Base-by-base conservation (phyloP, 106 monocot genomes). In the Acorus calamus region DNA sequence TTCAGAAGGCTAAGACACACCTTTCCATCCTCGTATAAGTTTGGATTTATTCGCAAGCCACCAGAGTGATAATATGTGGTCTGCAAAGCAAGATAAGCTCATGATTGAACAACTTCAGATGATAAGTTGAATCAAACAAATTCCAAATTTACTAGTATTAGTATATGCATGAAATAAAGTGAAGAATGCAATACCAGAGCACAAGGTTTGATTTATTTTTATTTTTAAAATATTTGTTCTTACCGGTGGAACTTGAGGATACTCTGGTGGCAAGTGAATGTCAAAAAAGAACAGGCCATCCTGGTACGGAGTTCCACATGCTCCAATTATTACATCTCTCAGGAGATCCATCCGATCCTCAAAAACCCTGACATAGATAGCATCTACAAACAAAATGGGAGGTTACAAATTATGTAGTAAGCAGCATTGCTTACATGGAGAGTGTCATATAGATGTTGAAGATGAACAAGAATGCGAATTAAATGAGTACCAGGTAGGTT, bases 211-310 rank as follows among this genome's bases (percentile, higher is more conserved):
- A 28, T 28, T 28, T 28, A 28, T 28, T 28, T 28, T 28, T 28
- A 28, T 28, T 28, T 28, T 28, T 28, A 0, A 28, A 28, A 28
- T 28, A 28, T 0, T 28, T 28, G 28, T 28, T 28, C 69, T 56
- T 79, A 92, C 92, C 51, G 92, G 92, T 57, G 92, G 92, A 59
- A 54, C 28, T 9, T 68, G 12, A 2, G 92, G 92, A 79, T 92
- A 92, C n/a, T 66, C 69, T 44, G 73, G 60, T 7, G 81, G 75
- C 65, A 87, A 84, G 28, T 69, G 59, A 3, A 84, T 69, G 63
- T 87, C n/a, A 57, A 87, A 92, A 77, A 92, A 92, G 73, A 92
- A 92, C 42, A 92, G 78, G 7, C 86, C 86, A 63, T 86, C 86
- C 52, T 92, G 78, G 65, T 92, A 92, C 62, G 92, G 92, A 72